Percentiles rank a stretch among this genome's conserved stretches.
Conservation (phyloP, 1,284 basidiomycete species). For the Tremellales sp. region DNA sequence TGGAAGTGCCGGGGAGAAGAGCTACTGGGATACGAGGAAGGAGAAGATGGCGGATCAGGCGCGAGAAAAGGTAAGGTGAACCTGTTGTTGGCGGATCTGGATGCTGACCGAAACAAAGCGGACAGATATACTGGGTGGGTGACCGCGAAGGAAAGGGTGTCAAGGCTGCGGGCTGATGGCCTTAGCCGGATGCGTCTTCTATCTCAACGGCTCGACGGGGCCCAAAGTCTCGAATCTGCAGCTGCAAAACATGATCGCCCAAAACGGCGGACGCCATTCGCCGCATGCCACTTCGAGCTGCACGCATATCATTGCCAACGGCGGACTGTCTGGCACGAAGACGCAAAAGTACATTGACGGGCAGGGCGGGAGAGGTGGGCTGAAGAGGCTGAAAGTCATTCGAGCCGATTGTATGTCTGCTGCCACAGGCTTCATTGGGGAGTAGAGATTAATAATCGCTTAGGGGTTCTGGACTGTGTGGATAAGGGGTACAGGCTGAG, state of each 20-base stretch:
- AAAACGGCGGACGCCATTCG: conserved; percentile 44
- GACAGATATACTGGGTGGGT: conserved; percentile 1
- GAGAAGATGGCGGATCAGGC: conserved; percentile 40
- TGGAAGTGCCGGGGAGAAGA: conserved; percentile 28
- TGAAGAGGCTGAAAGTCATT: conserved; percentile 38
- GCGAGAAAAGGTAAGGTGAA: conserved; percentile 28
- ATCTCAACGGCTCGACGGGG: conserved; percentile 48
- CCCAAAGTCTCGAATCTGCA: conserved; percentile 45
- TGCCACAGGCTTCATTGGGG: not conserved
- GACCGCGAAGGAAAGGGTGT: not conserved
- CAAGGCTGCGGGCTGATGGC: not conserved
- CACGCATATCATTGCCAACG: conserved; percentile 45
- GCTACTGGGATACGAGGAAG: conserved; percentile 43
- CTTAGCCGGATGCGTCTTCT: conserved; percentile 41
- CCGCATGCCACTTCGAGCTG: conserved; percentile 35
- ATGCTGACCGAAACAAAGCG: not conserved
- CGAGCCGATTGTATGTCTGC: conserved; percentile 42
- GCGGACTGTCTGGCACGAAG: conserved; percentile 43
- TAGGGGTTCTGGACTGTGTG: conserved; percentile 46
- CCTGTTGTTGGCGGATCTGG: not conserved
- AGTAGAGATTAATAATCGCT: not conserved
- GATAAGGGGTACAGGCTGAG: conserved; percentile 33
- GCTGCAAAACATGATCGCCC: conserved; percentile 45
- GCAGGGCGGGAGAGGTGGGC: conserved; percentile 32
- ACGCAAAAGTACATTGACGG: conserved; percentile 47